Percentiles rank a stretch among this genome's conserved stretches.
Evolutionary conservation across 139 green algal species (phyloP).

Genomic region (Haematococcus sp.): DNA sequence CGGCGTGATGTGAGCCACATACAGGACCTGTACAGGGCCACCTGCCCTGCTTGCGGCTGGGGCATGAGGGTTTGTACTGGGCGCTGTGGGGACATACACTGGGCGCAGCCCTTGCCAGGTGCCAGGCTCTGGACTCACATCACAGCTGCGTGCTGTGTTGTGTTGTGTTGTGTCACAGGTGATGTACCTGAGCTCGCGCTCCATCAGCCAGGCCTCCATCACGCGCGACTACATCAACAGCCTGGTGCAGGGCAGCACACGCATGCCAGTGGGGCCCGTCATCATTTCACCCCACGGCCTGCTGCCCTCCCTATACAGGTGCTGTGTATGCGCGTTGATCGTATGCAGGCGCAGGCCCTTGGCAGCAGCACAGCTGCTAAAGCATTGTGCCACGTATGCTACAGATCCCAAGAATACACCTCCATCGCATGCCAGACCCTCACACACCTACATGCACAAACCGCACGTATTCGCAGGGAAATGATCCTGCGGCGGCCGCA

Average conservation of each 20-base stretch:
- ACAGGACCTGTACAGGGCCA: no score
- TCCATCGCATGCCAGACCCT: no score
- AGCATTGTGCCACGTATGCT: no score
- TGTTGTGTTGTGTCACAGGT: no score
- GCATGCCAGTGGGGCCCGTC: conserved; percentile 81
- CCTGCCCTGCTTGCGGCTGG: no score
- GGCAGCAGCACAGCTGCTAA: background rate
- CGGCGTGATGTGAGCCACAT: no score
- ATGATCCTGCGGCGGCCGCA: conserved; percentile 86
- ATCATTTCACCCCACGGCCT: conserved; percentile 94
- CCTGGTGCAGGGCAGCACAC: conserved; percentile 76
- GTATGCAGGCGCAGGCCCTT: background rate
- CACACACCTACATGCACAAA: no score
- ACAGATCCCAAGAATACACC: no score
- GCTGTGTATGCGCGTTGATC: background rate
- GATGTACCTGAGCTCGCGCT: conserved; percentile 79
- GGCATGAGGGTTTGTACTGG: no score
- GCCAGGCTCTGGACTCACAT: background rate
- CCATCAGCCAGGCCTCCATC: conserved; percentile 81
- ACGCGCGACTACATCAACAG: conserved; percentile 90
- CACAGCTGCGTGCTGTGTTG: background rate
- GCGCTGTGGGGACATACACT: background rate
- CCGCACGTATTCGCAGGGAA: no score
- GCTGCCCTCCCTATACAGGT: conserved; percentile 87
- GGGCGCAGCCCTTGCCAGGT: conserved; percentile 6